Conservation (phyloP, 352 stramenopile genomes). For the Globisporangium carolinianum region DNA sequence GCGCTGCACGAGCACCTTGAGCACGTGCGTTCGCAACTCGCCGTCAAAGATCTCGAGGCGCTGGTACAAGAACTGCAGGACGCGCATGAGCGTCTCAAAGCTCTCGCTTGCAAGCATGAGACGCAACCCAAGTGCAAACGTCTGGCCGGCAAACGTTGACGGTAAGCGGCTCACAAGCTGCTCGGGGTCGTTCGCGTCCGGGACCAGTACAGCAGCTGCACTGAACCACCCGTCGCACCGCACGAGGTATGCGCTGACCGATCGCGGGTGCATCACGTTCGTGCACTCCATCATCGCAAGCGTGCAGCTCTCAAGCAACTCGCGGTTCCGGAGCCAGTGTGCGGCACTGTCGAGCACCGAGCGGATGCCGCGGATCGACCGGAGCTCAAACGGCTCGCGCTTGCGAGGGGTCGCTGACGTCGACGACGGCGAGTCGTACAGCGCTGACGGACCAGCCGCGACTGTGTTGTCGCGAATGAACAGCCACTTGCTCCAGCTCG, state of each 20-base stretch:
- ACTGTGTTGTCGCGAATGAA: slow-evolving; percentile 40
- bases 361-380: slow-evolving; percentile 35
- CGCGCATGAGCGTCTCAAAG: slow-evolving; percentile 61
- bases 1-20: slow-evolving; percentile 65
- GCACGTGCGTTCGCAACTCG: slow-evolving; percentile 51
- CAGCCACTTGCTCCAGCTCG: slow-evolving; percentile 56
- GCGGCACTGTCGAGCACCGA: slow-evolving; percentile 50
- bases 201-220: slow-evolving; percentile 18
- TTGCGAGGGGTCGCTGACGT: slow-evolving; percentile 19
- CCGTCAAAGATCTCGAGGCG: slow-evolving; percentile 67
- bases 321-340: slow-evolving; percentile 50
- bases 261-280: slow-evolving; percentile 58
- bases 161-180: slow-evolving; percentile 45
- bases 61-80: slow-evolving; percentile 67
- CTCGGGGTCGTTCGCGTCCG: slow-evolving; percentile 6
- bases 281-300: slow-evolving; percentile 69
- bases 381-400: slow-evolving; percentile 37
- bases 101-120: slow-evolving; percentile 70
- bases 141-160: slow-evolving; percentile 33
- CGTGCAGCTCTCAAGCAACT: slow-evolving; percentile 57
- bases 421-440: slow-evolving; percentile 8
- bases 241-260: slow-evolving; percentile 48
- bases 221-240: slow-evolving; percentile 71
- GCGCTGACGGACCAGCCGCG: slow-evolving; percentile 20
- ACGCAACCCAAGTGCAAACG: slow-evolving; percentile 49